Conservation (phyloP, 176 grass and related monocot species). For the Eragrostis nindensis region DNA sequence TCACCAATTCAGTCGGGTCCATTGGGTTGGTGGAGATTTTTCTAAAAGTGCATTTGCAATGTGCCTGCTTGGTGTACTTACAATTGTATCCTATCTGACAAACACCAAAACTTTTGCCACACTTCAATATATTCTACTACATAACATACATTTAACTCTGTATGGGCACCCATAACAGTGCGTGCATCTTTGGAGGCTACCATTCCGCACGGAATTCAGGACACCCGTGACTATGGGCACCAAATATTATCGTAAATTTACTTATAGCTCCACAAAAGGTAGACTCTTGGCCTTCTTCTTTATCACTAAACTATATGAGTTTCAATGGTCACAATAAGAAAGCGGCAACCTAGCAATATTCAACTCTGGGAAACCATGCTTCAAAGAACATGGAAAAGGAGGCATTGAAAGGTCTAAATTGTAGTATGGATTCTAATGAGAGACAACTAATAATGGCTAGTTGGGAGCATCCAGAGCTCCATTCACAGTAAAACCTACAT, state of each 20-base stretch:
- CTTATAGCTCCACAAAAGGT: not conserved
- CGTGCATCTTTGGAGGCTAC: not conserved
- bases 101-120: not conserved
- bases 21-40: not conserved
- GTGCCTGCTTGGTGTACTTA: not conserved
- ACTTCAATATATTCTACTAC: not conserved
- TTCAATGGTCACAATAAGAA: conserved; percentile 3
- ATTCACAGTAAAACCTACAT: not conserved
- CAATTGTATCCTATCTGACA: not conserved
- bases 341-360: not conserved
- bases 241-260: not conserved
- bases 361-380: not conserved
- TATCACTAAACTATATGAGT: not conserved
- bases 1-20: not conserved
- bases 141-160: not conserved
- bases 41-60: not conserved
- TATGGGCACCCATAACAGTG: not conserved
- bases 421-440: not conserved
- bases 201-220: not conserved
- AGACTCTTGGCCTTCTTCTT: not conserved
- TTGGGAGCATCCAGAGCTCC: not conserved
- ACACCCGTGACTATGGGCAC: not conserved
- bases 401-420: not conserved
- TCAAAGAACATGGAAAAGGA: conserved; percentile 2
- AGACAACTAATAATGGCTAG: not conserved